phyloP scores from a whole-genome alignment of 306 rosid genomes.

The Elaeagnus macrophylla region DNA sequence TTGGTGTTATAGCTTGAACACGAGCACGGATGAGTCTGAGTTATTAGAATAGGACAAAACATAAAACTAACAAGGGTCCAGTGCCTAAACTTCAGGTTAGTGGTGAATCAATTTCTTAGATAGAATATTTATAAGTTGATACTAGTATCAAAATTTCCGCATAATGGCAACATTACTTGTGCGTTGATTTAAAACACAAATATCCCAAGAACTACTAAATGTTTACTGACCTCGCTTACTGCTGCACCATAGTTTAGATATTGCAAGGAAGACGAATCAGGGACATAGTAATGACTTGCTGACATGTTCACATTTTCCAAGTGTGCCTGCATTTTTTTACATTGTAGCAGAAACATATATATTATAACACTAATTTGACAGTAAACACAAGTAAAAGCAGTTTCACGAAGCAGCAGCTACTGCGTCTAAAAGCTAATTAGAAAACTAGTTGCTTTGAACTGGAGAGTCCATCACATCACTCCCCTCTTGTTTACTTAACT shows the following conservation, averaged over 20 bases:
- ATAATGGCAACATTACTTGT: neutral
- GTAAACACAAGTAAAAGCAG: no score
- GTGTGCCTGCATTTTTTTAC: conserved; percentile 52
- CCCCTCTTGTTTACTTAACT: no score
- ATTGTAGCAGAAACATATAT: conserved; percentile 4
- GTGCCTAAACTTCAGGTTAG: neutral
- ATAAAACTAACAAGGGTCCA: neutral
- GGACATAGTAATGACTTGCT: conserved; percentile 48
- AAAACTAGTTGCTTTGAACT: no score
- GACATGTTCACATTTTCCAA: conserved; percentile 58
- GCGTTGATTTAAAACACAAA: conserved; percentile 8
- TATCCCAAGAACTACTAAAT: neutral
- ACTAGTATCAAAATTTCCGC: no score
- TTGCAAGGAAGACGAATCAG: conserved; percentile 25
- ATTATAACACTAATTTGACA: neutral
- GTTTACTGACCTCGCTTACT: conserved; percentile 63
- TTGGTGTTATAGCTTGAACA: neutral
- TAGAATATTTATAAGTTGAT: no score
- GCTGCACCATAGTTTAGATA: conserved; percentile 88
- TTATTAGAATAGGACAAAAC: conserved; percentile 4
- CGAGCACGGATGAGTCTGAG: no score
- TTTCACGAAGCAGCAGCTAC: no score
- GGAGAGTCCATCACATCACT: no score
- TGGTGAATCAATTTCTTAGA: no score
- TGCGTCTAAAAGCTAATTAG: no score